Evolutionary conservation across 805 yeast genomes (phyloP), one percentile per base, ranked within the genome.

Genomic region (Lachancea lanzarotensis): DNA sequence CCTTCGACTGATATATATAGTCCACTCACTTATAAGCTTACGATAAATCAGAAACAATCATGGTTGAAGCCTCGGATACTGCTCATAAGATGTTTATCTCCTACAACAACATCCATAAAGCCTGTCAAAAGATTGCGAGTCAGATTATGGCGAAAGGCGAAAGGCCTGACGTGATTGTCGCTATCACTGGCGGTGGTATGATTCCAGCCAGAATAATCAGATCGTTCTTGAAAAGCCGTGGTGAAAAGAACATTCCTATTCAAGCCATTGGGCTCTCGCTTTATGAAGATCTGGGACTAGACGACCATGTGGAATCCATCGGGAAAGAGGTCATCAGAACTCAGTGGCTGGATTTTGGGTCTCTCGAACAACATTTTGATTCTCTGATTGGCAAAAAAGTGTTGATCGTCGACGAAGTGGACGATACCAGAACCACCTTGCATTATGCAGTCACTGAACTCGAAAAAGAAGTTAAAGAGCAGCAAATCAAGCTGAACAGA

Each of bases 381-480:
- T 81, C 86, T 38, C 72, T 87, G 50, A 81, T 87, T 47, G 95
- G 95, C 54, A 87, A 86, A 67, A 81, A 80, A 60, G 73, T 87
- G 32, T 68, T 87, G 52, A 84, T 87, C 56, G 93, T 87, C 30
- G 95, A 87, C 64, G 95, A 87, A 69, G 95, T 87, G 38, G 95
- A 87, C 64, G 95, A 87, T 62, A 85, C 95, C 19, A 82, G 95
- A 73, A 87, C 95, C 43, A 87, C 95, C 2, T 70, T 87, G 46
- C 91, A 84, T 62, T 87, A 86, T 59, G 95, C 95, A 2, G 76
- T 86, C 33, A 71, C 79, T 10, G 95, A 87, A 65, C 71, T 87
- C 51, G 75, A 80, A 61, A 62, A 65, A 40, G 78, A 74, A 48
- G 81, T 85, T 37, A 66, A 68, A 40, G 74, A 71, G 43, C 80